Evolutionary conservation across 2,329 filamentous ascomycete species (phyloP), one percentile per base, ranked within the genome.

Genomic region (Claviceps capensis): DNA sequence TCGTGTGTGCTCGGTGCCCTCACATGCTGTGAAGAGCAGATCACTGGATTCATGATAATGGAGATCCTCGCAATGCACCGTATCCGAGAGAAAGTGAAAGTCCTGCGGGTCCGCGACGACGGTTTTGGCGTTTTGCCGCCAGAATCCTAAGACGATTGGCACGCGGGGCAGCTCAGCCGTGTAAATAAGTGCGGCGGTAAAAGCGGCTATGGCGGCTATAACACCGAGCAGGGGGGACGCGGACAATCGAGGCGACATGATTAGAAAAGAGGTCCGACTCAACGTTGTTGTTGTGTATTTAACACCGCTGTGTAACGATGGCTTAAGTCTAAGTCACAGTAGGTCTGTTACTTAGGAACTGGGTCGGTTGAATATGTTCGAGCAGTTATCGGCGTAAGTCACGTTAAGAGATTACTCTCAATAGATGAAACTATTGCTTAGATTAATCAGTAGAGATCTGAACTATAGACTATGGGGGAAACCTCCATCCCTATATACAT

Each of bases 61-160:
- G 3, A 83, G 47, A 54, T 83, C 80, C 57, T 83, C 81, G 58
- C 79, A 82, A 16, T 77, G 69, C 2, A 68, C 60, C 0, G 79
- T 82, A 55, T 78, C 73, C 0, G 69, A 61, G 9, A 83, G 76
- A 9, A 59, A 54, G 5, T 69, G 57, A 1, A 76, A 59, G 22
- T 69, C 65, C 4, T 64, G 54, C 2, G 52, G 42, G 5, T 57
- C 47, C 4, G 53, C 30, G 5, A 63, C n/a, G 1, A 52, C 16
- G 0, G 60, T 65, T 13, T 57, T 61, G 5, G 42, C 49, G 3
- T 57, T 55, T 8, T 49, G 50, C 14, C 65, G 61, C 30, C 64
- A 61, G 4, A 64, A 14, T 11, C 67, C 67, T 0, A 61, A 23
- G 0, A 67, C 59, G 0, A 52, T 14, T 6, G 52, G 19, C 5